Percentiles rank a stretch among this genome's conserved stretches.
These are phyloP conservation scores for Fraxinus cuspidata DNA, from an alignment of 257 asterid species.

Conservation along the genomic window DNA sequence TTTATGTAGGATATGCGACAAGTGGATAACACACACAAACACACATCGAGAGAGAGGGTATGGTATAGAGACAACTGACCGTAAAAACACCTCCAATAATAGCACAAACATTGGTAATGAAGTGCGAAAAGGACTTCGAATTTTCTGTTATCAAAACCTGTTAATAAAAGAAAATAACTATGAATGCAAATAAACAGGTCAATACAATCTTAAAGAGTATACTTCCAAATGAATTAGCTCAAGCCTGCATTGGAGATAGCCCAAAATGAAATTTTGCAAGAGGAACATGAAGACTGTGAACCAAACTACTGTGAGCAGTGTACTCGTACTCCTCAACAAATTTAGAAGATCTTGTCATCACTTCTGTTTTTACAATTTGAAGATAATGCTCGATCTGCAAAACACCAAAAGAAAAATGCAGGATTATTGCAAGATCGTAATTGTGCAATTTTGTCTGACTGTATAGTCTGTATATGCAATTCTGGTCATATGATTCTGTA, in stretches of 20 bases:
- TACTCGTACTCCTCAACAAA: slow-evolving; percentile 86
- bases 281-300: slow-evolving; percentile 73
- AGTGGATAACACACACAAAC: no score
- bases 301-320: slow-evolving; percentile 94
- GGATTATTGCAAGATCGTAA: neutral
- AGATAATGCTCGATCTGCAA: slow-evolving; percentile 94
- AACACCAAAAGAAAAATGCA: neutral
- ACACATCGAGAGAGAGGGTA: no score
- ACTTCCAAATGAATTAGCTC: slow-evolving; percentile 10
- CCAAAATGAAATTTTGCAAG: slow-evolving; percentile 84
- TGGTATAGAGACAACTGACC: slow-evolving; percentile 44
- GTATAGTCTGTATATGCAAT: neutral
- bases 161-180: slow-evolving; percentile 12
- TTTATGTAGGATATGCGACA: neutral
- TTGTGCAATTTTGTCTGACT: neutral
- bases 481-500: neutral
- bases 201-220: neutral
- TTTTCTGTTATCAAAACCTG: slow-evolving; percentile 77
- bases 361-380: slow-evolving; percentile 94
- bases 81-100: slow-evolving; percentile 94
- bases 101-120: slow-evolving; percentile 79
- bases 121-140: slow-evolving; percentile 75
- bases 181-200: slow-evolving; percentile 10
- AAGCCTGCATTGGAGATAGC: slow-evolving; percentile 94
- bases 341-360: slow-evolving; percentile 77